Evolutionary conservation across 805 yeast genomes (phyloP), one percentile per base, ranked within the genome.

Genomic region (Wickerhamiella allomyrinae): DNA sequence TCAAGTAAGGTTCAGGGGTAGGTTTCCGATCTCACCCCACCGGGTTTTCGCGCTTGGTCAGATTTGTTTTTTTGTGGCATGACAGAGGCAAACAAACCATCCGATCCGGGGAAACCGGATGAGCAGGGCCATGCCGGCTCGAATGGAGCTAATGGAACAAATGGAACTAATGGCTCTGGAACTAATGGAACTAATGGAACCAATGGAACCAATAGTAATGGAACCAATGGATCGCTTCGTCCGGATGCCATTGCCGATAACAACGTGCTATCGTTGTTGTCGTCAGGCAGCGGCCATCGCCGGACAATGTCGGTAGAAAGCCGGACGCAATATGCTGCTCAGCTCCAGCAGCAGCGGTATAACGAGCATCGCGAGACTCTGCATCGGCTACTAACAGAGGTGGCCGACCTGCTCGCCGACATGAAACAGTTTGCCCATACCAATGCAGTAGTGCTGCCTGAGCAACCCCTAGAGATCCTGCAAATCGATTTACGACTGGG

Each of bases 271-370:
- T 20, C 33, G 22, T 37, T 46, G 43, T 52, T 46, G 20, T 42
- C 45, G 24, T 17, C 39, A 33, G 15, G 27, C 22, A 13, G 14
- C 19, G 44, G 49, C 15, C 52, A 48, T 19, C 46, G 46, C 15
- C 53, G 60, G 11, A 20, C 46, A 14, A 35, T 52, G 40, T 53
- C 57, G 3, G 41, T 48, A 19, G 59, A 61, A 7, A 57, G 58
- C 23, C 61, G 58, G 35, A 53, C 49, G 17, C 59, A 66, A n/a
- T 53, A 68, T 46, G 64, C 68, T 37, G 66, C 79, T 1, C 79
- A 85, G 41, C 57, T 79, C 24, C 74, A 77, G 45, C 95, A 87
- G 55, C 61, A 79, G 43, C 80, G 74, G 46, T 89, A 81, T 57
- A 84, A 84, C 55, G 77, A 78, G 51, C 77, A 78, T 62, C 71